Conservation (phyloP, 1,284 basidiomycete species). For the Kwoniella shivajii region DNA sequence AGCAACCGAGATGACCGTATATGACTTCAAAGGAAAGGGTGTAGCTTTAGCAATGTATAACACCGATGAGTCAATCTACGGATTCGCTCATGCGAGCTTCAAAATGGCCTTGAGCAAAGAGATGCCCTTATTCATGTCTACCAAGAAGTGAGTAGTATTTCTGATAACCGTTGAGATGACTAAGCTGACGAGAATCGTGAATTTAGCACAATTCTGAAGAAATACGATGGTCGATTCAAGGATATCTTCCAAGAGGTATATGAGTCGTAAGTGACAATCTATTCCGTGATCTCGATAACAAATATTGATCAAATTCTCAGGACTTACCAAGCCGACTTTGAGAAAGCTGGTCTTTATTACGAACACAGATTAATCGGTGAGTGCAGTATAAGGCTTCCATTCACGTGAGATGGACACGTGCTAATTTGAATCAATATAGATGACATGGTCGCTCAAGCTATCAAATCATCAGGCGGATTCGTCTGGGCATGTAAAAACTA, state of each 20-base stretch:
- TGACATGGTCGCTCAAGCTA: slow-evolving; percentile 95
- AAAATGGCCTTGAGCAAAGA: slow-evolving; percentile 98
- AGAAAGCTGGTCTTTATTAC: slow-evolving; percentile 85
- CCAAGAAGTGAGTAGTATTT: slow-evolving; percentile 68
- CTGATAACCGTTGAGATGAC: neutral
- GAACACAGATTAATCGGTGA: slow-evolving; percentile 79
- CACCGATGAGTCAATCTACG: slow-evolving; percentile 89
- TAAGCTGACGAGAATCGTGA: neutral
- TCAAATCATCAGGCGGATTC: slow-evolving; percentile 96
- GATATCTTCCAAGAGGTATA: slow-evolving; percentile 97
- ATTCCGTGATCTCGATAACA: neutral
- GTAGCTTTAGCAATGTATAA: slow-evolving; percentile 95
- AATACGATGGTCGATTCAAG: slow-evolving; percentile 97
- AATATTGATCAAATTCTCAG: slow-evolving; percentile 43
- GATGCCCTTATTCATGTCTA: slow-evolving; percentile 94
- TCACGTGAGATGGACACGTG: neutral
- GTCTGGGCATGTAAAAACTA: slow-evolving; percentile 99
- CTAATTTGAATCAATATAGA: slow-evolving; percentile 58
- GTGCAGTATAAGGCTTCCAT: slow-evolving; percentile 3
- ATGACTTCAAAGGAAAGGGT: slow-evolving; percentile 85
- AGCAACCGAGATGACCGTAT: slow-evolving; percentile 72
- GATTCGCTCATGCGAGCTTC: slow-evolving; percentile 96
- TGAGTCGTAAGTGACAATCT: slow-evolving; percentile 60
- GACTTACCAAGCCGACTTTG: slow-evolving; percentile 80
- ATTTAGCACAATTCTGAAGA: slow-evolving; percentile 80